phyloP scores from a whole-genome alignment of 2,329 filamentous ascomycete species.

The Botrytis byssoidea region DNA sequence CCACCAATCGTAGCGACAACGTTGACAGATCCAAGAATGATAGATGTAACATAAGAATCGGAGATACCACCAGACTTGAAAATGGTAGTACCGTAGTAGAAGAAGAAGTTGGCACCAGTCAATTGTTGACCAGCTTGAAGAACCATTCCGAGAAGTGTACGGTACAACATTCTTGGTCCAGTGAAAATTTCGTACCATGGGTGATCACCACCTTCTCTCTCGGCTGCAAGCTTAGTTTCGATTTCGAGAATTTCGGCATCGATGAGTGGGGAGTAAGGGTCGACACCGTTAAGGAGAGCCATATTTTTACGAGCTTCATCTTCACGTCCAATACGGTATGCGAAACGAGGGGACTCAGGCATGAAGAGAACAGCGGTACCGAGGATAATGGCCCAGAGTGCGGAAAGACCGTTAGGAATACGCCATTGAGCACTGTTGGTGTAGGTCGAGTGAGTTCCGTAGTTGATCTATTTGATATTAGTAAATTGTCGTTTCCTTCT shows the following conservation, averaged over 20 bases:
- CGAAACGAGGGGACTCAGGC: constrained; percentile 55
- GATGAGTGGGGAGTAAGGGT: constrained; percentile 44
- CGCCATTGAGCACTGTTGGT: constrained; percentile 56
- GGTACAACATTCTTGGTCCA: constrained; percentile 63
- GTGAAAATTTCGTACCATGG: constrained; percentile 62
- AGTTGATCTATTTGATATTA: constrained; percentile 52
- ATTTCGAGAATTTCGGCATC: constrained; percentile 53
- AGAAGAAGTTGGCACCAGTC: constrained; percentile 68
- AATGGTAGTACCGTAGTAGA: constrained; percentile 64
- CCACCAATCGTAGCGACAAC: constrained; percentile 64
- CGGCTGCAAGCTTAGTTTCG: constrained; percentile 50
- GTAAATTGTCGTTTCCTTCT: constrained; percentile 26
- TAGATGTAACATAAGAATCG: constrained; percentile 66
- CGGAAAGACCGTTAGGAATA: constrained; percentile 58
- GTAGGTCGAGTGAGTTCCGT: constrained; percentile 51
- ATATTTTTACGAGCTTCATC: constrained; percentile 51
- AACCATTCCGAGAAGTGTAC: constrained; percentile 59
- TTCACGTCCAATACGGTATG: constrained; percentile 47
- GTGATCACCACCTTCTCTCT: constrained; percentile 40
- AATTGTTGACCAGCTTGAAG: constrained; percentile 67
- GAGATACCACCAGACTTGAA: constrained; percentile 63
- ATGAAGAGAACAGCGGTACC: constrained; percentile 51
- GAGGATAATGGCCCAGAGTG: constrained; percentile 54
- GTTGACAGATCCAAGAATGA: constrained; percentile 67
- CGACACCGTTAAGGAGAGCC: constrained; percentile 44